Percentiles rank a stretch among this genome's conserved stretches.
Conservation (phyloP, 768 basidiomycete species). For the Calocera cornea region DNA sequence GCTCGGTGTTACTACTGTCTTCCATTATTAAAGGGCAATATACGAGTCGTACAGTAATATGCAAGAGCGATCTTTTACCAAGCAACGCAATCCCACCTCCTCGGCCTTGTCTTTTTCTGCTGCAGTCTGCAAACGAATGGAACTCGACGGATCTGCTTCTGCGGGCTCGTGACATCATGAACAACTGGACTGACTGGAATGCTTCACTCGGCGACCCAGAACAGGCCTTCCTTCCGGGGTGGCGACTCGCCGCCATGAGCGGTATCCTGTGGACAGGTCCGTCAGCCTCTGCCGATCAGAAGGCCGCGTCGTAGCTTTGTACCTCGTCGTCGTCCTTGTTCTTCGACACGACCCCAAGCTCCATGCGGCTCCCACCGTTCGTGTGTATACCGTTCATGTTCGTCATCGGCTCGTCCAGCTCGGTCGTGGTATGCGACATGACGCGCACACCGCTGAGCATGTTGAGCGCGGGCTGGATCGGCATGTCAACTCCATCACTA, state of each 20-base stretch:
- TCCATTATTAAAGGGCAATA: not conserved
- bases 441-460: not conserved
- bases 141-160: not conserved
- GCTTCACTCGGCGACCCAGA: not conserved
- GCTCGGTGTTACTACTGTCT: not conserved
- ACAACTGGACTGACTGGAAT: not conserved
- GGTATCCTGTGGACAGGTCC: not conserved
- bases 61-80: not conserved
- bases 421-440: slow-evolving; percentile 1
- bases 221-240: not conserved
- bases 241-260: not conserved
- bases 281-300: not conserved
- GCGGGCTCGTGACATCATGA: not conserved
- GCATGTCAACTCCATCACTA: not conserved
- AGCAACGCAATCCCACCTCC: not conserved
- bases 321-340: not conserved
- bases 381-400: not conserved
- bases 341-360: not conserved
- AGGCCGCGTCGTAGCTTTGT: not conserved
- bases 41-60: not conserved
- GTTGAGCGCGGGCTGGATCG: not conserved
- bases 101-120: not conserved
- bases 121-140: not conserved
- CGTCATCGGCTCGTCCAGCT: not conserved
- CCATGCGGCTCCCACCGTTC: not conserved